phyloP scores from a whole-genome alignment of 345 rosid genomes.

The Firmiana major region DNA sequence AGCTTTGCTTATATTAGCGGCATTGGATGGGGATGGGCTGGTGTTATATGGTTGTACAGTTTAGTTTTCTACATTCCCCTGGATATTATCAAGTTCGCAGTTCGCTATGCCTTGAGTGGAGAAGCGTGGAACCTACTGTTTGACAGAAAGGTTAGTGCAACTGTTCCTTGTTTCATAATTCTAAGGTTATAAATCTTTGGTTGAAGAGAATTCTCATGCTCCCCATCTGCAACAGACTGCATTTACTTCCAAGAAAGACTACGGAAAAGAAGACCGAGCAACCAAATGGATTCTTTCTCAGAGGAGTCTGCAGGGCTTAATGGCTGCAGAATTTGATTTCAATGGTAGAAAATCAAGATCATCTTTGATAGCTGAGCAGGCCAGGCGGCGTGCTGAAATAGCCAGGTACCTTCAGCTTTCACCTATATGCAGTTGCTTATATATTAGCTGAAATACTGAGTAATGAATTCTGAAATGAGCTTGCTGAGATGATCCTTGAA shows the following conservation, averaged over 20 bases:
- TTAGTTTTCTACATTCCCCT: constrained; percentile 74
- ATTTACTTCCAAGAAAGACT: constrained; percentile 74
- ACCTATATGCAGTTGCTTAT: background rate
- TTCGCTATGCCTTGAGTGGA: constrained; percentile 81
- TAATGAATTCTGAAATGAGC: background rate
- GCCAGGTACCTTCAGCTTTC: constrained; percentile 52
- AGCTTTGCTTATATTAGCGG: constrained; percentile 84
- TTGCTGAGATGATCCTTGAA: background rate
- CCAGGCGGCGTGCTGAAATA: constrained; percentile 86
- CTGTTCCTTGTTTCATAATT: background rate
- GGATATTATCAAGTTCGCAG: constrained; percentile 74
- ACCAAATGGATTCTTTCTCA: constrained; percentile 66
- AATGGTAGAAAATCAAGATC: constrained; percentile 46
- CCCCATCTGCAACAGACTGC: constrained; percentile 54
- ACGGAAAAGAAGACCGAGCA: constrained; percentile 72
- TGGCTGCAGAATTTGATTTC: constrained; percentile 52
- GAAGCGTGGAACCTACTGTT: constrained; percentile 91
- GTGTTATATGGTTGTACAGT: constrained; percentile 85
- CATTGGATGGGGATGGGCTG: constrained; percentile 99
- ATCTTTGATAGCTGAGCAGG: constrained; percentile 84
- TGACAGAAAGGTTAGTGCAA: constrained; percentile 63
- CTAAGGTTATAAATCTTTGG: background rate
- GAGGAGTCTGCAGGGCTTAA: constrained; percentile 72
- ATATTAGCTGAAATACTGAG: background rate
- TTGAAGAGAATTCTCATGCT: constrained; percentile 13